These are phyloP conservation scores for Penicillium simplicissimum DNA, from an alignment of 495 filamentous ascomycete genomes.

Conservation along the genomic window DNA sequence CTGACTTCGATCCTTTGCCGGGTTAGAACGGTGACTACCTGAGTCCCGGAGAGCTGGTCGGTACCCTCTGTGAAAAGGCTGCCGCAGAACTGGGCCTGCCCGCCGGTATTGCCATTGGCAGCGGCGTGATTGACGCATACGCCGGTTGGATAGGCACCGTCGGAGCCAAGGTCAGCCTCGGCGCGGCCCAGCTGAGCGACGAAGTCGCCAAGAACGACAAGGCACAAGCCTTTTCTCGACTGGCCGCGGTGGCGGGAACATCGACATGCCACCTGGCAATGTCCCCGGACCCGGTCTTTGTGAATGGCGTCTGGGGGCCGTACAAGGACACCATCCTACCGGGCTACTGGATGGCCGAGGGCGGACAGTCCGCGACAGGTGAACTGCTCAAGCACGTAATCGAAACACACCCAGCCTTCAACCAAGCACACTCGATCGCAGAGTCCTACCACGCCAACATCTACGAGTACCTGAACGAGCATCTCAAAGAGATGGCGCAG, in stretches of 20 bases:
- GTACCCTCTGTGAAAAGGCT: slow-evolving; percentile 79
- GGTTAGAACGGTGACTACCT: slow-evolving; percentile 82
- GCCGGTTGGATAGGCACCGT: slow-evolving; percentile 98
- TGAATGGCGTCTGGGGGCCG: slow-evolving; percentile 92
- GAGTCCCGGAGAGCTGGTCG: slow-evolving; percentile 88
- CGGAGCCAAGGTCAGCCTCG: slow-evolving; percentile 84
- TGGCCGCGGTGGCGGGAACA: slow-evolving; percentile 95
- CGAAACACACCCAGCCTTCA: slow-evolving; percentile 87
- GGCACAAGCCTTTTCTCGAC: slow-evolving; percentile 86
- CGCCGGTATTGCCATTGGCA: slow-evolving; percentile 86
- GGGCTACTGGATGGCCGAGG: slow-evolving; percentile 92
- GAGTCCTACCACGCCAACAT: slow-evolving; percentile 78
- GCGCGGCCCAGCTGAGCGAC: slow-evolving; percentile 57
- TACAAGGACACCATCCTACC: slow-evolving; percentile 92
- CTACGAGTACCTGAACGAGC: slow-evolving; percentile 91
- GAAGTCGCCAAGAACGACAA: slow-evolving; percentile 71
- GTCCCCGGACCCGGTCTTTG: slow-evolving; percentile 88
- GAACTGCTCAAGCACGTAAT: slow-evolving; percentile 92
- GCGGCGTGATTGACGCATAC: slow-evolving; percentile 97
- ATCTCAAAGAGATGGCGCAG: slow-evolving; percentile 72
- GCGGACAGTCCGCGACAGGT: slow-evolving; percentile 92
- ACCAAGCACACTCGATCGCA: slow-evolving; percentile 71
- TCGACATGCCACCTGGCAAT: slow-evolving; percentile 97
- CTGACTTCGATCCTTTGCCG: slow-evolving; percentile 7
- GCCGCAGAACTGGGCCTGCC: slow-evolving; percentile 82